phyloP scores from a whole-genome alignment of 1,139 yeast species.

The Suhomyces wounanorum region DNA sequence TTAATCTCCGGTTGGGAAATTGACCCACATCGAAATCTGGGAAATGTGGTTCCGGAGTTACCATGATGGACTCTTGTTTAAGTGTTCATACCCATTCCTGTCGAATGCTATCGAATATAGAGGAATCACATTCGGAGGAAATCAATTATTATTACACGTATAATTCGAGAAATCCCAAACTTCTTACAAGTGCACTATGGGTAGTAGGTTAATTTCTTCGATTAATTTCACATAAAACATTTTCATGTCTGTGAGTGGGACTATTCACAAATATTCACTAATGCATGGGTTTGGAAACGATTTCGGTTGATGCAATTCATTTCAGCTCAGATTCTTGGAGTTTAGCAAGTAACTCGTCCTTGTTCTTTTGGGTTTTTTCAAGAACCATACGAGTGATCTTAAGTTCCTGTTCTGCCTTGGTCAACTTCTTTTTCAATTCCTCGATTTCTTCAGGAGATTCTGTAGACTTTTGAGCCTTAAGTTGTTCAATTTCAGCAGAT shows the following conservation, averaged over 20 bases:
- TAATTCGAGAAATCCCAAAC: too few relatives aligned
- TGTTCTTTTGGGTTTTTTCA: constrained; percentile 1
- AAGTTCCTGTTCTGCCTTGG: neutral
- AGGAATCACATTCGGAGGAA: too few relatives aligned
- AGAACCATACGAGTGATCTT: neutral
- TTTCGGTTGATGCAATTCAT: neutral
- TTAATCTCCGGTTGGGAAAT: neutral
- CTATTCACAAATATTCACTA: neutral
- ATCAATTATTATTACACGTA: too few relatives aligned
- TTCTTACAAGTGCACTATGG: too few relatives aligned
- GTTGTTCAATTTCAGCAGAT: neutral
- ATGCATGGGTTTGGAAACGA: too few relatives aligned
- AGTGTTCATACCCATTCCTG: neutral
- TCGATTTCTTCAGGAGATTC: neutral
- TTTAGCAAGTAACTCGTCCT: constrained; percentile 5
- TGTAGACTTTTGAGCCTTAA: neutral
- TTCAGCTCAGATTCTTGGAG: neutral
- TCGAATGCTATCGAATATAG: too few relatives aligned
- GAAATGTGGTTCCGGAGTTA: neutral
- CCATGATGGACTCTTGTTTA: neutral
- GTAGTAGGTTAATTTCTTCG: neutral
- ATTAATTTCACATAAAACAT: neutral
- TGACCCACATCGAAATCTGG: neutral
- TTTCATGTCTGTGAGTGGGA: neutral
- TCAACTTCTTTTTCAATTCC: neutral